A percentile compares a stretch with the other conserved stretches of the same genome.
phyloP scores from a whole-genome alignment of 176 grass and related monocot genomes.

The Tillandsia fasciculata region DNA sequence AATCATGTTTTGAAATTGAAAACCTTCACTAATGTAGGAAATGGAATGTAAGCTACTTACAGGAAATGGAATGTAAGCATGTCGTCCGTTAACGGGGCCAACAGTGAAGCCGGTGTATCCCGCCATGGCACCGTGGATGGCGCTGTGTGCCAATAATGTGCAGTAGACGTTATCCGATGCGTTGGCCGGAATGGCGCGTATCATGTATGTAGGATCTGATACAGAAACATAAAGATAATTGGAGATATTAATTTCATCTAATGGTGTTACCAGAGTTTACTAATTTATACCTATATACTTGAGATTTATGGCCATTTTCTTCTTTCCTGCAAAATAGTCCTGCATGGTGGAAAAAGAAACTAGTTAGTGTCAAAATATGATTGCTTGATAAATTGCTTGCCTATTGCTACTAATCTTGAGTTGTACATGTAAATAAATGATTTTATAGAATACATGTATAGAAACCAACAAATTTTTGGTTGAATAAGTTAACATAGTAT shows the following conservation, averaged over 20 bases:
- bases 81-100: neutral
- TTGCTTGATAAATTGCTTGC: no score
- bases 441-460: neutral
- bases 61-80: slow-evolving; percentile 28
- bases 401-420: neutral
- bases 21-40: slow-evolving; percentile 22
- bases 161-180: neutral
- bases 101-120: neutral
- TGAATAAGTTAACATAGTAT: neutral
- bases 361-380: no score
- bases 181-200: slow-evolving; percentile 3
- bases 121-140: slow-evolving; percentile 2
- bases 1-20: no score
- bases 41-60: slow-evolving; percentile 4
- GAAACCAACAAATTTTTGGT: neutral
- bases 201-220: neutral
- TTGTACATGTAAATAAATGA: no score
- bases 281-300: no score
- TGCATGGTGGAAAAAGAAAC: no score
- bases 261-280: no score
- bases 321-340: no score
- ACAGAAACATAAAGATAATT: no score
- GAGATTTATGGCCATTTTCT: no score
- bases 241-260: no score
- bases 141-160: slow-evolving; percentile 1